Evolutionary conservation across 371 early-diverging fungal species (phyloP).

Genomic region (Apophysomyces sp.): DNA sequence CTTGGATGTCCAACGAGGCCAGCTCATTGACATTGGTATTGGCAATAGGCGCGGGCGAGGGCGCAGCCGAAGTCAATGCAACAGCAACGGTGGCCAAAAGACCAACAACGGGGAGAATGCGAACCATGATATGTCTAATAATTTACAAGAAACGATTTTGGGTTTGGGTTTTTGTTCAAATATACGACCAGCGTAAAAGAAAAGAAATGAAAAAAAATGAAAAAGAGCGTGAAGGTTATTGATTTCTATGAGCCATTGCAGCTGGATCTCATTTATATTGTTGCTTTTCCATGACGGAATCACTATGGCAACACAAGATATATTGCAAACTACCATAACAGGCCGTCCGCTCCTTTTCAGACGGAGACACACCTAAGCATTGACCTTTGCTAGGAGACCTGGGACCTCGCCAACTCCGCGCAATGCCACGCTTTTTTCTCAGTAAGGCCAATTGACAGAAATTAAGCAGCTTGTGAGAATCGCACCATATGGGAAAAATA

Average conservation of each 20-base stretch:
- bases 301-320: slow-evolving; percentile 10
- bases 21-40: neutral
- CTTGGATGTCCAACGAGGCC: neutral
- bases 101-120: slow-evolving; percentile 1
- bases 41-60: neutral
- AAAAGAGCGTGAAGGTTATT: slow-evolving; percentile 51
- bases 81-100: neutral
- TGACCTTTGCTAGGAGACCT: neutral
- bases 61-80: neutral
- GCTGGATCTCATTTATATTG: slow-evolving; percentile 3
- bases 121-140: slow-evolving; percentile 5
- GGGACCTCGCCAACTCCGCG: neutral
- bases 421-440: neutral
- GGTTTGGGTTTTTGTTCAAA: no score
- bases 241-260: slow-evolving; percentile 1
- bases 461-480: no score
- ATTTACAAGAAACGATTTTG: slow-evolving; percentile 1
- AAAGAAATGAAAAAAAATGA: slow-evolving; percentile 35
- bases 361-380: neutral
- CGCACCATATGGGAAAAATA: no score
- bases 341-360: neutral
- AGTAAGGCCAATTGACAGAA: neutral
- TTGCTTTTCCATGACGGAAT: neutral
- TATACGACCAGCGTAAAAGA: slow-evolving; percentile 22
- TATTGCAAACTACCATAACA: neutral